These are phyloP conservation scores for Cladosporium sp. DNA, from an alignment of 2,329 filamentous ascomycete genomes.

Conservation along the genomic window DNA sequence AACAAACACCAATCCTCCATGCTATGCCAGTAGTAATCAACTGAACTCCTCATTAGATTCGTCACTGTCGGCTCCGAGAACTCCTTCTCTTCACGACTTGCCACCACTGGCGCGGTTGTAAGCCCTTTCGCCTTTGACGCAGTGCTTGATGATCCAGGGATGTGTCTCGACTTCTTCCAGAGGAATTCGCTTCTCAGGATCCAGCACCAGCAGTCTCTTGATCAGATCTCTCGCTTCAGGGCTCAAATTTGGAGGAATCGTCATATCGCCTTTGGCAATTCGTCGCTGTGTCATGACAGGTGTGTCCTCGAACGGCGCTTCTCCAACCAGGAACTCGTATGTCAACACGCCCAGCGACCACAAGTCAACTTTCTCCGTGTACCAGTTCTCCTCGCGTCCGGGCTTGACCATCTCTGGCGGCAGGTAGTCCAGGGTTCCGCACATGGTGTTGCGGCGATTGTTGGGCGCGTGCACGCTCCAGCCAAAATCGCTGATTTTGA, in stretches of 20 bases:
- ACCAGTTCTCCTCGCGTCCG: slow-evolving; percentile 77
- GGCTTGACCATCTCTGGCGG: slow-evolving; percentile 96
- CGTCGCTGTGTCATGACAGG: slow-evolving; percentile 90
- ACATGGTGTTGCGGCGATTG: slow-evolving; percentile 90
- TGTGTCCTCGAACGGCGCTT: slow-evolving; percentile 95
- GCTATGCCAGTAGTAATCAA: neutral
- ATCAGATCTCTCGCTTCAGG: slow-evolving; percentile 89
- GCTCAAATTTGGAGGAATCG: slow-evolving; percentile 85
- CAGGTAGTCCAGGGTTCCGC: slow-evolving; percentile 94
- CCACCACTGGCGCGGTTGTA: slow-evolving; percentile 13
- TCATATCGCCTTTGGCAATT: slow-evolving; percentile 89
- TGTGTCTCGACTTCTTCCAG: slow-evolving; percentile 86
- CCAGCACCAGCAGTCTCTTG: slow-evolving; percentile 83
- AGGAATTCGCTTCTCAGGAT: slow-evolving; percentile 89
- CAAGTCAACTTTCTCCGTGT: slow-evolving; percentile 92
- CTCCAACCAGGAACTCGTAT: slow-evolving; percentile 94
- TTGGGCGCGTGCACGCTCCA: slow-evolving; percentile 98
- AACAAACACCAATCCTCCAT: neutral
- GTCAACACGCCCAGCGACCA: slow-evolving; percentile 95
- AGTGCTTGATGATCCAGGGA: slow-evolving; percentile 97
- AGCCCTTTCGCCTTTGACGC: slow-evolving; percentile 56
- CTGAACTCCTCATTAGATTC: neutral
- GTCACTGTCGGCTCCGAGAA: neutral
- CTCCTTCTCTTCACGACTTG: neutral
- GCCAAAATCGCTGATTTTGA: slow-evolving; percentile 97